These are phyloP conservation scores for Didymosphaeria variabile DNA, from an alignment of 2,329 filamentous ascomycete species.

Conservation along the genomic window DNA sequence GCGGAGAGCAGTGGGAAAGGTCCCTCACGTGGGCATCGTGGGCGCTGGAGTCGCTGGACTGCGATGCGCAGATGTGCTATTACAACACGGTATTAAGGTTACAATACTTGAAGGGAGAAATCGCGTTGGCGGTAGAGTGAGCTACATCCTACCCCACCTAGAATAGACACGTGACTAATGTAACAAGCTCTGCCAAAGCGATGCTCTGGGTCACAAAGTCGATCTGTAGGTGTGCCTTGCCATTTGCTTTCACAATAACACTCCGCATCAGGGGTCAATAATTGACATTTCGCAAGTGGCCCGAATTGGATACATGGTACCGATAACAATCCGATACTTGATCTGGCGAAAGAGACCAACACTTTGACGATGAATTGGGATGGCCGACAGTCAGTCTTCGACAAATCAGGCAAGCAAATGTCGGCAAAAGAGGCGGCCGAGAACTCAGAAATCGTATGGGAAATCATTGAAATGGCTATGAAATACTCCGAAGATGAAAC, in stretches of 20 bases:
- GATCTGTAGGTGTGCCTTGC: slow-evolving; percentile 61
- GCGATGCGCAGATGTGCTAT: slow-evolving; percentile 73
- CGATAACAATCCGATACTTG: slow-evolving; percentile 73
- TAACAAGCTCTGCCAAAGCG: slow-evolving; percentile 59
- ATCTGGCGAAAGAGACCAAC: slow-evolving; percentile 69
- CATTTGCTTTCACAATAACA: background rate
- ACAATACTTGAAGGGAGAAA: slow-evolving; percentile 74
- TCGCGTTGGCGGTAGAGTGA: slow-evolving; percentile 72
- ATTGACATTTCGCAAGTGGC: slow-evolving; percentile 56
- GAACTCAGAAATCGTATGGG: slow-evolving; percentile 68
- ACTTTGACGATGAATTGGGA: slow-evolving; percentile 65
- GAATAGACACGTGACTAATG: slow-evolving; percentile 19
- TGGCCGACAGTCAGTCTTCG: slow-evolving; percentile 63
- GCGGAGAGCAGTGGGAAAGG: slow-evolving; percentile 43
- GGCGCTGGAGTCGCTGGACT: slow-evolving; percentile 76
- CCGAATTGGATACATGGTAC: slow-evolving; percentile 87
- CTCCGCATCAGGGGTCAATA: background rate
- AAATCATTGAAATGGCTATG: slow-evolving; percentile 73
- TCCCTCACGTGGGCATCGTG: slow-evolving; percentile 70
- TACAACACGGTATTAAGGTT: slow-evolving; percentile 71
- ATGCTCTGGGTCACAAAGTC: slow-evolving; percentile 59
- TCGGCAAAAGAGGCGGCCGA: slow-evolving; percentile 50
- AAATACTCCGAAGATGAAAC: slow-evolving; percentile 68
- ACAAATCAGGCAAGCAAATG: slow-evolving; percentile 65
- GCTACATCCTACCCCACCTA: slow-evolving; percentile 32